Evolutionary conservation across 495 filamentous ascomycete species (phyloP), one percentile per base, ranked within the genome.

Genomic region (Hypoxylon lienhwacheense): DNA sequence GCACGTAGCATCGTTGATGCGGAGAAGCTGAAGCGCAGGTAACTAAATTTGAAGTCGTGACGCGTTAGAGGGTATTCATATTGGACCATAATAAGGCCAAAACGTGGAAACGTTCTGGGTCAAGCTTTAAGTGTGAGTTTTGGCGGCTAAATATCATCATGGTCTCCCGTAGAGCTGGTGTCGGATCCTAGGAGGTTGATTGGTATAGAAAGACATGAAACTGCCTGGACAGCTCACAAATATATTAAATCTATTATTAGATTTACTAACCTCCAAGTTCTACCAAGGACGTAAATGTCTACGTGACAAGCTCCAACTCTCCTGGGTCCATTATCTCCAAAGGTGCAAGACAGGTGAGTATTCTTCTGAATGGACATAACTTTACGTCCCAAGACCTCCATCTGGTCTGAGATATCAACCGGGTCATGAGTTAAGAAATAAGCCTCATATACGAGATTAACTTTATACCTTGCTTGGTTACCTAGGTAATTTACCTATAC

Each of bases 381-480:
- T 44, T 64, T 56, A 7, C 74, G 3, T 75, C 75, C 75, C 75
- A 77, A 48, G 70, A 70, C 1, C 76, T 74, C 76, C 74, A 77
- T 1, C 73, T 74, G 0, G 72, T 71, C 49, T 77, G 68, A 36
- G 77, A 79, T 29, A 75, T 41, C 31, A 74, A 53, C 76, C 75
- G 77, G 47, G 77, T 74, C 1, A 77, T 74, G 12, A 77, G 46
- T 3, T 74, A n/a, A n/a, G n/a, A n/a, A n/a, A n/a, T n/a, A n/a
- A n/a, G n/a, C n/a, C n/a, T n/a, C n/a, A n/a, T n/a, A n/a, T n/a
- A n/a, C n/a, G n/a, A n/a, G n/a, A n/a, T n/a, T n/a, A n/a, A n/a
- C n/a, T n/a, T n/a, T n/a, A n/a, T n/a, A n/a, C n/a, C n/a, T n/a
- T 35, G 7, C 2, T 31, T 31, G 12, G 28, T 3, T 31, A 31